phyloP scores from a whole-genome alignment of 768 basidiomycete species.

The Scleroderma bovista region DNA sequence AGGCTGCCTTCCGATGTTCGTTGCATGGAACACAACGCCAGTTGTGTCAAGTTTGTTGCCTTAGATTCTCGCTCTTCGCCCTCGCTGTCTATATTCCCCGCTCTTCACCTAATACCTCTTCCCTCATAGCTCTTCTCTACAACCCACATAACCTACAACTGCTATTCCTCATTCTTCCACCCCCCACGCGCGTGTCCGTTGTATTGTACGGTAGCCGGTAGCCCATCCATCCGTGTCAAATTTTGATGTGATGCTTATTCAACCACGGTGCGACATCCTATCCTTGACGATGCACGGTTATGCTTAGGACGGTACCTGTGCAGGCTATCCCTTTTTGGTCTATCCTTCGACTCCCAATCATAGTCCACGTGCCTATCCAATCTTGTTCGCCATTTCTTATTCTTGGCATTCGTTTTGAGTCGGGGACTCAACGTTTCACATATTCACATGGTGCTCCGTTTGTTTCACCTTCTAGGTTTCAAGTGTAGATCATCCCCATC shows the following conservation, averaged over 20 bases:
- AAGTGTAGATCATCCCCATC: not conserved
- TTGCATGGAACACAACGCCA: slow-evolving; percentile 1
- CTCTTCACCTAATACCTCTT: not conserved
- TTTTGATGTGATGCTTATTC: slow-evolving; percentile 1
- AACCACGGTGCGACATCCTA: slow-evolving; percentile 35
- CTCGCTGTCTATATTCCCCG: not conserved
- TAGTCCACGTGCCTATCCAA: not conserved
- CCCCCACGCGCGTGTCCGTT: slow-evolving; percentile 26
- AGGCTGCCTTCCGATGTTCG: not conserved
- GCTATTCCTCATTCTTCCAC: too few species aligned
- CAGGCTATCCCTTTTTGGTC: not conserved
- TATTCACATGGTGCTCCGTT: not conserved
- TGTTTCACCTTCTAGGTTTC: not conserved
- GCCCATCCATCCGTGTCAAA: slow-evolving; percentile 1
- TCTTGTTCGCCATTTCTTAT: not conserved
- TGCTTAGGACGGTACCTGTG: slow-evolving; percentile 12
- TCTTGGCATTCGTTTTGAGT: not conserved
- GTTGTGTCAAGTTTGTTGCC: not conserved
- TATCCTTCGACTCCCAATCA: not conserved
- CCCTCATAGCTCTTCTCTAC: too few species aligned
- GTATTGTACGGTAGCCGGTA: slow-evolving; percentile 51
- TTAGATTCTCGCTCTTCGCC: not conserved
- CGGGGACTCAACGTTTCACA: not conserved
- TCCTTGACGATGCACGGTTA: slow-evolving; percentile 14
- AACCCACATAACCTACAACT: too few species aligned